These are phyloP conservation scores for Termitomyces sp. DNA, from an alignment of 768 basidiomycete genomes.

Conservation along the genomic window DNA sequence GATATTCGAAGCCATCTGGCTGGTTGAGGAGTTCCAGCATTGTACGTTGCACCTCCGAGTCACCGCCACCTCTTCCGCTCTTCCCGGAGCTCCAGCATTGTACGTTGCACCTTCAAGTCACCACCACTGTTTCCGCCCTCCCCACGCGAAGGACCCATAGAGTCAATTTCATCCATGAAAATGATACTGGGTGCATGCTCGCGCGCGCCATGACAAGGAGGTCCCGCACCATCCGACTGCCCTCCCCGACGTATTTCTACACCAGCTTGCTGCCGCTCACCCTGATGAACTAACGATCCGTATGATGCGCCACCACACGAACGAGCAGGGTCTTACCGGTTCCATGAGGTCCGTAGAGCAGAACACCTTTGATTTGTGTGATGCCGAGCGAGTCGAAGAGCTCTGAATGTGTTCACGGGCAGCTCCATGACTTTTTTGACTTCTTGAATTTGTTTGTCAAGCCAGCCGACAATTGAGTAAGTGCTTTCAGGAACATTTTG, in stretches of 20 bases:
- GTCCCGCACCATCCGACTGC: constrained; percentile 93
- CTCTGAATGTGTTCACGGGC: constrained; percentile 96
- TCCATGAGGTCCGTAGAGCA: constrained; percentile 93
- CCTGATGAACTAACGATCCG: constrained; percentile 96
- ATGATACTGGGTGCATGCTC: constrained; percentile 98
- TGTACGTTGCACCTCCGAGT: constrained; percentile 80
- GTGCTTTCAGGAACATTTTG: constrained; percentile 99
- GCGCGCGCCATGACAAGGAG: constrained; percentile 92
- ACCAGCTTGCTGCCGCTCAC: constrained; percentile 92
- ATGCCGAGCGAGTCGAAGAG: constrained; percentile 95
- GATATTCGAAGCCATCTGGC: constrained; percentile 88
- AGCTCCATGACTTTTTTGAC: constrained; percentile 96
- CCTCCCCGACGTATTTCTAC: constrained; percentile 98
- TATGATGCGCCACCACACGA: constrained; percentile 94
- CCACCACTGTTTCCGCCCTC: constrained; percentile 88
- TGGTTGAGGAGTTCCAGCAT: constrained; percentile 90
- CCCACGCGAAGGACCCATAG: constrained; percentile 89
- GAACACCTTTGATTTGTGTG: constrained; percentile 93
- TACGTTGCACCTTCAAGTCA: constrained; percentile 44
- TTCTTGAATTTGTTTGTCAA: constrained; percentile 95
- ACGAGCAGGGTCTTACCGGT: constrained; percentile 96
- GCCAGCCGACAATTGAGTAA: constrained; percentile 99
- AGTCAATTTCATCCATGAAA: constrained; percentile 99
- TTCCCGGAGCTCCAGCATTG: constrained; percentile 70
- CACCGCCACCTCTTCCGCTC: constrained; percentile 83